These are phyloP conservation scores for Penicillium concentricum DNA, from an alignment of 2,329 filamentous ascomycete genomes.

Conservation along the genomic window DNA sequence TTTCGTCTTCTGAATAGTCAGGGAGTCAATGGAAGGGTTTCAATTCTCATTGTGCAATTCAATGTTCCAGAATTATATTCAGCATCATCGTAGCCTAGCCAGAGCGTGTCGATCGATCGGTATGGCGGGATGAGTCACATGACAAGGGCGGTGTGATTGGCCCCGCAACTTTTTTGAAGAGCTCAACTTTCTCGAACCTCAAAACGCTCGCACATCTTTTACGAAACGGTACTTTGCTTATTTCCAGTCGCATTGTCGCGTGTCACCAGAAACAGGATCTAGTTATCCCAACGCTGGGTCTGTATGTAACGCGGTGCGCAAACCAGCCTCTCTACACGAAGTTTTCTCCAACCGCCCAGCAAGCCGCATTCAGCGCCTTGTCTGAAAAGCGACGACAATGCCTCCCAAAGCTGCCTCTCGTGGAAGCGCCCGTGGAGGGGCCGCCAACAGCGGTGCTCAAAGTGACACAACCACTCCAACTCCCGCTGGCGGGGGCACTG, in stretches of 20 bases:
- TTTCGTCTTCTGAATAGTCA: conserved; percentile 13
- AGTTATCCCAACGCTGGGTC: too few relatives aligned
- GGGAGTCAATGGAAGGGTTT: conserved; percentile 17
- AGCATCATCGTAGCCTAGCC: neutral
- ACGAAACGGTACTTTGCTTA: neutral
- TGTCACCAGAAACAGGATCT: neutral
- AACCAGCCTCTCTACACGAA: conserved; percentile 1
- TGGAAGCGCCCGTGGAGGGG: conserved; percentile 23
- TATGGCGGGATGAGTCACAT: conserved; percentile 9
- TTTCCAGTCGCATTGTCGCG: neutral
- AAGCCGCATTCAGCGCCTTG: conserved; percentile 17
- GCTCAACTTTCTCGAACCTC: conserved; percentile 19
- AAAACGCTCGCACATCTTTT: neutral
- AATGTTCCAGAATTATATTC: neutral
- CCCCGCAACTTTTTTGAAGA: conserved; percentile 27
- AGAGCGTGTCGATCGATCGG: neutral
- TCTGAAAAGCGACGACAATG: conserved; percentile 25
- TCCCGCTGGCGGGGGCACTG: conserved; percentile 10
- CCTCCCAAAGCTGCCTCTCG: conserved; percentile 36
- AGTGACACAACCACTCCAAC: conserved; percentile 17
- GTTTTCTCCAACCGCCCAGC: conserved; percentile 4
- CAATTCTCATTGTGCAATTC: neutral
- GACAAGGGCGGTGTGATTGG: conserved; percentile 18
- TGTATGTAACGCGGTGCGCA: neutral
- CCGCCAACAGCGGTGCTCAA: conserved; percentile 6